These are phyloP conservation scores for Pleurotus ostreatus DNA, from an alignment of 768 basidiomycete species.

Conservation along the genomic window DNA sequence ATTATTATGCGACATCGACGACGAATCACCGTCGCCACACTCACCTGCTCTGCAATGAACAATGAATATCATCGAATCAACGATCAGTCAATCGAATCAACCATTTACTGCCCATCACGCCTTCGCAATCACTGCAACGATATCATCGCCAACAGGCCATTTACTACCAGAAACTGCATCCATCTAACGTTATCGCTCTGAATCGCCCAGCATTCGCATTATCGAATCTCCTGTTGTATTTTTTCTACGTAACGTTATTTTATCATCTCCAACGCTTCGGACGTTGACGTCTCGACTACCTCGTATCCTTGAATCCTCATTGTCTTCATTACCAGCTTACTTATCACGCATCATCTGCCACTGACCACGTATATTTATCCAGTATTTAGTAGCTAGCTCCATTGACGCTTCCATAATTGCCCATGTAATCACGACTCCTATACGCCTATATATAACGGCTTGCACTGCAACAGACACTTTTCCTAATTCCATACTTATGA, in stretches of 20 bases:
- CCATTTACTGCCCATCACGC: not conserved
- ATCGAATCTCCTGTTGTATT: constrained; percentile 2
- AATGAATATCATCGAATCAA: not conserved
- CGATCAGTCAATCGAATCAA: not conserved
- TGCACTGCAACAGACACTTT: too few species aligned
- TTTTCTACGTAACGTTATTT: not conserved
- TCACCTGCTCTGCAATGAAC: constrained; percentile 8
- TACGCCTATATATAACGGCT: not conserved
- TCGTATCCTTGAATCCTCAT: not conserved
- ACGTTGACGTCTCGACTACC: not conserved
- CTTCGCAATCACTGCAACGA: not conserved
- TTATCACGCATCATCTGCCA: not conserved
- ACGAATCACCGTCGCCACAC: constrained; percentile 18
- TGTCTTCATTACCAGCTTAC: not conserved
- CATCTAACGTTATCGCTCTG: not conserved
- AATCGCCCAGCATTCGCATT: not conserved
- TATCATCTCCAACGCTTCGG: not conserved
- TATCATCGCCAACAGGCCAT: not conserved
- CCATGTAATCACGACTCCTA: not conserved
- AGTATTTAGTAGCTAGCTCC: not conserved
- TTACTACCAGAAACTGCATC: not conserved
- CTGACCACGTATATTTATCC: not conserved
- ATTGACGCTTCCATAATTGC: not conserved
- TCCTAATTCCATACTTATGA: too few species aligned
- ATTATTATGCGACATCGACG: constrained; percentile 25